Evolutionary conservation across 192 early-diverging fungal genomes (phyloP).

Genomic region (Funneliformis geosporum): DNA sequence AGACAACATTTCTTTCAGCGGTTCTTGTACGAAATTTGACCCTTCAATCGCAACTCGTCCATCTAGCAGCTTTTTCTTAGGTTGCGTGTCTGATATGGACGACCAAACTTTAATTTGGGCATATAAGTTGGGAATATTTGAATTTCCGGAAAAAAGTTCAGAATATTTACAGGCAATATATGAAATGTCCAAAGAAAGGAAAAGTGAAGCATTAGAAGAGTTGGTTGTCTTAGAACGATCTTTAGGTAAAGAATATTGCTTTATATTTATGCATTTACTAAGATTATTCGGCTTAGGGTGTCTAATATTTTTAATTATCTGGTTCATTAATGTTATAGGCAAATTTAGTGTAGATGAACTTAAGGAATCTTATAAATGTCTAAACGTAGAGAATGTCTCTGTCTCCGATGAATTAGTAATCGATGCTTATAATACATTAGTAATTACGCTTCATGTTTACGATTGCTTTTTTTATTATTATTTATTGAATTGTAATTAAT

Average conservation of each 20-base stretch:
- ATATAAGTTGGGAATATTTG: neutral
- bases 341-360: neutral
- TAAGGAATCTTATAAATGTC: neutral
- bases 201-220: neutral
- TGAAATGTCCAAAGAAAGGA: constrained; percentile 8
- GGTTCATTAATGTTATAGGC: neutral
- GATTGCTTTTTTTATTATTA: neutral
- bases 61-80: neutral
- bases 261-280: too few species aligned
- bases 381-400: neutral
- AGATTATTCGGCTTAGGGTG: neutral
- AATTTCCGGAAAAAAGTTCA: neutral
- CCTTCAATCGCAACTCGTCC: neutral
- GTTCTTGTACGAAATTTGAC: neutral
- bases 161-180: constrained; percentile 23
- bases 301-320: neutral
- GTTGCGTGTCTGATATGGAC: constrained; percentile 19
- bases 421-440: neutral
- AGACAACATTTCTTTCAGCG: neutral
- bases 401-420: neutral
- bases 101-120: neutral
- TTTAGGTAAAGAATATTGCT: neutral
- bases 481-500: neutral
- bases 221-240: constrained; percentile 8
- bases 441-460: constrained; percentile 10